A percentile compares a stretch with the other conserved stretches of the same genome.
Conservation (phyloP, 148 eudicot genomes). For the Talinum fruticosum region DNA sequence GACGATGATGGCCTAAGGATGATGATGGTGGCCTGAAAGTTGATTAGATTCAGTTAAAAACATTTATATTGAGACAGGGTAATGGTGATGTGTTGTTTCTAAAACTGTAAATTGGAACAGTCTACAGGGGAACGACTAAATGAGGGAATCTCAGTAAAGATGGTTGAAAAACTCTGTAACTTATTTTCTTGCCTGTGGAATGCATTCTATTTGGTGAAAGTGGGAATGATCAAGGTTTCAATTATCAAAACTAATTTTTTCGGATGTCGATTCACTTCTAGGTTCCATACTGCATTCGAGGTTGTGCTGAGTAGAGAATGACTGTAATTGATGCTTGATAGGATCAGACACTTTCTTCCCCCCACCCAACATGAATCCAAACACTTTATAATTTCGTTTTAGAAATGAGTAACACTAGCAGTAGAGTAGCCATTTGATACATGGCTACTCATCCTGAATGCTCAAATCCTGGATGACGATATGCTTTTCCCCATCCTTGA, state of each 20-base stretch:
- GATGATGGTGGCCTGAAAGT: too few relatives aligned
- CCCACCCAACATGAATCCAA: too few relatives aligned
- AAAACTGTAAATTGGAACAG: background rate
- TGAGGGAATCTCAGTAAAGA: background rate
- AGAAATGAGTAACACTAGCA: too few relatives aligned
- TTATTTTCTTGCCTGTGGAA: background rate
- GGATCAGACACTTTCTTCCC: too few relatives aligned
- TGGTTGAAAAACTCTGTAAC: background rate
- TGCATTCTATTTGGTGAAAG: background rate
- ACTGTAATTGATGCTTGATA: background rate
- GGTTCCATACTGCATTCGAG: background rate
- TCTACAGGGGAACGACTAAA: background rate
- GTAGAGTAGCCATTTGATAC: background rate
- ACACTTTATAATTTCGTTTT: too few relatives aligned
- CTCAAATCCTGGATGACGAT: background rate
- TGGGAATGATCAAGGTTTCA: background rate
- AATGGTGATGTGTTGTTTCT: background rate
- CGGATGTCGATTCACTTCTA: background rate
- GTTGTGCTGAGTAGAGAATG: background rate
- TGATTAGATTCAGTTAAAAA: too few relatives aligned
- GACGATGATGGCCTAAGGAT: too few relatives aligned
- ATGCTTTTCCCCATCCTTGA: too few relatives aligned
- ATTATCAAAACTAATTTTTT: background rate
- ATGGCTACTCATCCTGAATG: background rate
- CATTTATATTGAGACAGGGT: too few relatives aligned